phyloP scores from a whole-genome alignment of 176 grass and related monocot genomes.

The Lolium rigidum region DNA sequence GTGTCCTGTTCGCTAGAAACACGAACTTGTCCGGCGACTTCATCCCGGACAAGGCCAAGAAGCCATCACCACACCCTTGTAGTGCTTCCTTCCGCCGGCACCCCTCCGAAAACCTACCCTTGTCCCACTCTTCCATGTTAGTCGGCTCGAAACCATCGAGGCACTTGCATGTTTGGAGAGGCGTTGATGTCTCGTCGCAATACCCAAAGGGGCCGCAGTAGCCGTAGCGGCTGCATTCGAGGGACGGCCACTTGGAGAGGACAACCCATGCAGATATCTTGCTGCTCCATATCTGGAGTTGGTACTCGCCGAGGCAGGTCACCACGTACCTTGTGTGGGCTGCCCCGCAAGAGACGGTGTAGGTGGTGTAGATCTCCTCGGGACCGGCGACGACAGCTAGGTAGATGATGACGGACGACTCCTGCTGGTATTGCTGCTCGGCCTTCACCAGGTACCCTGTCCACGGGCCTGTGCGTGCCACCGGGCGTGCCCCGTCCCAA shows the following conservation, averaged over 20 bases:
- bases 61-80: constrained; percentile 11
- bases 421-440: background rate
- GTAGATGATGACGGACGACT: background rate
- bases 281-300: too few species aligned
- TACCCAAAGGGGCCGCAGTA: constrained; percentile 2
- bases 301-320: background rate
- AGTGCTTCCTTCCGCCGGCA: constrained; percentile 18
- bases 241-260: too few species aligned
- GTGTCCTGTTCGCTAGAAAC: background rate
- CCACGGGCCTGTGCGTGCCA: constrained; percentile 34
- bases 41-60: background rate
- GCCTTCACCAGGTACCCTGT: background rate
- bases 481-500: background rate
- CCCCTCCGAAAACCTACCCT: background rate
- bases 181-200: constrained; percentile 10
- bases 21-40: background rate
- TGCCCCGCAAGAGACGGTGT: constrained; percentile 20
- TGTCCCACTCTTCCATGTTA: background rate
- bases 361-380: background rate
- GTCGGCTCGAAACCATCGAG: constrained; percentile 45
- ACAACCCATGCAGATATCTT: too few species aligned
- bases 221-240: too few species aligned
- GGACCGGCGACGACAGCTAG: background rate
- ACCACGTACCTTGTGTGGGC: background rate
- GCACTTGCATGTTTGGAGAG: constrained; percentile 40